Conservation (phyloP, 129 eudicot genomes). For the Pulicaria dysenterica region DNA sequence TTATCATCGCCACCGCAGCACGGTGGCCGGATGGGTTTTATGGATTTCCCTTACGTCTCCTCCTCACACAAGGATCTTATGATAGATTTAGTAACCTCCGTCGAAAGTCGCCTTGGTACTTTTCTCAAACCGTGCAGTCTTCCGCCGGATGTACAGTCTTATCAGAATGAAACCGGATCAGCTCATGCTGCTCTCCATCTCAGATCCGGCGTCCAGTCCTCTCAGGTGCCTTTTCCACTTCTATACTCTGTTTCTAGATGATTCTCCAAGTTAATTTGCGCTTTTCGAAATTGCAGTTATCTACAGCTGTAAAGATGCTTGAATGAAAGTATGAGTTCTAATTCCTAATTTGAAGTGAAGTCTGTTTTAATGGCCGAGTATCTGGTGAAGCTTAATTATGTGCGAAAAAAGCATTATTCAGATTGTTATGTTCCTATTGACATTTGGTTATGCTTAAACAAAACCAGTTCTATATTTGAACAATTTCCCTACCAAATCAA, state of each 20-base stretch:
- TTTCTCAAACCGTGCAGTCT: slow-evolving; percentile 62
- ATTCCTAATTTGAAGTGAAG: no score
- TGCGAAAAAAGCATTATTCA: no score
- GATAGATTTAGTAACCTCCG: slow-evolving; percentile 68
- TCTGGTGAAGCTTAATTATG: no score
- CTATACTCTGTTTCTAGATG: neutral
- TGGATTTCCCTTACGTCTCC: slow-evolving; percentile 70
- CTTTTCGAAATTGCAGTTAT: neutral
- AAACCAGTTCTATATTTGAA: no score
- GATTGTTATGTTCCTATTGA: no score
- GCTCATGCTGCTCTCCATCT: slow-evolving; percentile 65
- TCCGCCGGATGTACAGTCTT: slow-evolving; percentile 70
- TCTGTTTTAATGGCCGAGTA: no score
- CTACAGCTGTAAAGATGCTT: no score
- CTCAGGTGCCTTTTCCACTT: slow-evolving; percentile 50
- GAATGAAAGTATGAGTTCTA: no score
- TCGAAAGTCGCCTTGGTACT: slow-evolving; percentile 52
- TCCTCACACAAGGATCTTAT: slow-evolving; percentile 56
- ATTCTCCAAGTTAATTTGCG: neutral
- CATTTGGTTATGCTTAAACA: no score
- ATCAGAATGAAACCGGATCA: slow-evolving; percentile 45
- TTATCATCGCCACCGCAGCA: slow-evolving; percentile 26
- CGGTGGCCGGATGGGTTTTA: slow-evolving; percentile 28
- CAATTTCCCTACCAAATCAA: no score
- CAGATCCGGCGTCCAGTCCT: slow-evolving; percentile 65